phyloP scores from a whole-genome alignment of 2,329 filamentous ascomycete genomes.

The Penicillium sp. region DNA sequence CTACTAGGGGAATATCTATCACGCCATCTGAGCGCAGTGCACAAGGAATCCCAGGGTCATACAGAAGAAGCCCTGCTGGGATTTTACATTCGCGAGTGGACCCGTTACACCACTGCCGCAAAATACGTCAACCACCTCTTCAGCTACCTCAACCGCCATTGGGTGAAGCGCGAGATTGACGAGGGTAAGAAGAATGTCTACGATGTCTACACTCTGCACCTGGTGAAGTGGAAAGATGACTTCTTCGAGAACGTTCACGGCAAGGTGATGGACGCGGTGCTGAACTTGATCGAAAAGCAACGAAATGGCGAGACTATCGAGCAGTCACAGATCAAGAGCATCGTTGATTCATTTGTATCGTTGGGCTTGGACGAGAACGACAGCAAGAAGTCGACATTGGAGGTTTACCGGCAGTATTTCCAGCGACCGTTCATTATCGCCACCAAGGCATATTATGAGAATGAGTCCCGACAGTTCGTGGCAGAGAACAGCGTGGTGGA shows the following conservation, averaged over 20 bases:
- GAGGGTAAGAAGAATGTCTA: constrained; percentile 98
- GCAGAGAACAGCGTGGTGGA: constrained; percentile 97
- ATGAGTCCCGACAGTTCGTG: constrained; percentile 90
- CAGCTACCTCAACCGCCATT: constrained; percentile 92
- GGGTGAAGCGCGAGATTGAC: constrained; percentile 98
- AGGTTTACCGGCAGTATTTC: constrained; percentile 90
- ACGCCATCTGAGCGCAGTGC: constrained; percentile 69
- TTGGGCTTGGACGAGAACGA: constrained; percentile 92
- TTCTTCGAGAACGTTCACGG: constrained; percentile 80
- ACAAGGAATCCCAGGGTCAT: constrained; percentile 71
- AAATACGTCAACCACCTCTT: constrained; percentile 98
- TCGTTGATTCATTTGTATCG: constrained; percentile 95
- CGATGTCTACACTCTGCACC: constrained; percentile 94
- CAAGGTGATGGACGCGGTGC: constrained; percentile 91
- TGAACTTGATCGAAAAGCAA: constrained; percentile 95
- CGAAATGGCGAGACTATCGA: constrained; percentile 97
- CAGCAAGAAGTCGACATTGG: constrained; percentile 87
- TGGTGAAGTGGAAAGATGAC: constrained; percentile 92
- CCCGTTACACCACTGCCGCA: constrained; percentile 88
- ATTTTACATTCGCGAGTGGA: constrained; percentile 97
- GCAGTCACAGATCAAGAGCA: constrained; percentile 92
- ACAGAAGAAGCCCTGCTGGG: constrained; percentile 83
- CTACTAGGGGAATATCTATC: constrained; percentile 84
- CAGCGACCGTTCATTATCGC: constrained; percentile 87
- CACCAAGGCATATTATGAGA: constrained; percentile 81